Evolutionary conservation across 164 flowering plant species (phyloP).

Genomic region (Buxus sempervirens): DNA sequence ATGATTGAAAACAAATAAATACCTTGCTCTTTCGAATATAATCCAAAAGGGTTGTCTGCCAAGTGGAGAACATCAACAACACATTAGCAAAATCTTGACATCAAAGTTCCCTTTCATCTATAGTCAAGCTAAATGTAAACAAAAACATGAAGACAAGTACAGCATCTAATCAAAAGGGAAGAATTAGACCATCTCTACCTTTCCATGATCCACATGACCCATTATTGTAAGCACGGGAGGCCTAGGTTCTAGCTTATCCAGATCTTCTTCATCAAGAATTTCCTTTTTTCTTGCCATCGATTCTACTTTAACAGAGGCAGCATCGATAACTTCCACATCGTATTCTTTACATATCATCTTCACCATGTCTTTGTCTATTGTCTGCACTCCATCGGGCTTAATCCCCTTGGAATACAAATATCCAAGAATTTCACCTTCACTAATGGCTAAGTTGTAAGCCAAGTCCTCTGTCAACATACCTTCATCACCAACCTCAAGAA

Average conservation of each 20-base stretch:
- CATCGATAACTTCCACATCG: slow-evolving; percentile 84
- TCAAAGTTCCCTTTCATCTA: neutral
- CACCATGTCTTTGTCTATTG: slow-evolving; percentile 72
- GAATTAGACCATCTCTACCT: slow-evolving; percentile 35
- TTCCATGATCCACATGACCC: slow-evolving; percentile 99
- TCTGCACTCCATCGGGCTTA: slow-evolving; percentile 73
- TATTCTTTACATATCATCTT: slow-evolving; percentile 81
- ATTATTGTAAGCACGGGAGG: slow-evolving; percentile 95
- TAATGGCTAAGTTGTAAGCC: slow-evolving; percentile 65
- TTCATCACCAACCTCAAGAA: slow-evolving; percentile 82
- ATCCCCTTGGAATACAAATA: slow-evolving; percentile 71
- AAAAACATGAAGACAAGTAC: neutral
- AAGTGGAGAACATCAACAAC: slow-evolving; percentile 22
- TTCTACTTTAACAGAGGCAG: slow-evolving; percentile 60
- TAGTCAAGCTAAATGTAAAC: too few species aligned
- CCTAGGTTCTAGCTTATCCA: slow-evolving; percentile 74
- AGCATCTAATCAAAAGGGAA: neutral
- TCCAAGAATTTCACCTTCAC: slow-evolving; percentile 87
- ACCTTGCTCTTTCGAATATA: slow-evolving; percentile 89
- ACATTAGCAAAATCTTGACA: slow-evolving; percentile 20
- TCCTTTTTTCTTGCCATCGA: slow-evolving; percentile 87
- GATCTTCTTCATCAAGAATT: slow-evolving; percentile 79
- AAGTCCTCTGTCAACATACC: slow-evolving; percentile 85
- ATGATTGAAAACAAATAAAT: slow-evolving; percentile 18
- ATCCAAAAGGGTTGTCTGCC: slow-evolving; percentile 96